Evolutionary conservation across 2,329 filamentous ascomycete genomes (phyloP), one percentile per base, ranked within the genome.

Genomic region (Parasarocladium wereldwijsianum): DNA sequence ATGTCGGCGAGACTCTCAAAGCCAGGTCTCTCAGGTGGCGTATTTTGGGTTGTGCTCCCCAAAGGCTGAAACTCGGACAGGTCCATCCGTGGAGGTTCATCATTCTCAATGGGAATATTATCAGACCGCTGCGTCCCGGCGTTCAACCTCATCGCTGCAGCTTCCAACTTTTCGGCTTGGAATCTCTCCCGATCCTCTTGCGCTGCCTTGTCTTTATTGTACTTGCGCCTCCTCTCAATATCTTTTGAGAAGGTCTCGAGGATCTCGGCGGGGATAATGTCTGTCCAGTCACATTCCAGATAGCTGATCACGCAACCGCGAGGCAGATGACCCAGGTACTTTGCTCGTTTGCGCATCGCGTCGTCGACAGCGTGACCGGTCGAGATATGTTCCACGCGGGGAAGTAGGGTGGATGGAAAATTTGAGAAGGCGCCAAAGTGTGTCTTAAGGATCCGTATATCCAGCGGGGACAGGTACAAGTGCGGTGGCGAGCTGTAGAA

Each of bases 261-360:
- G 4, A 82, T 67, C 29, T 82, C 76, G 1, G 74, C 64, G 3
- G 74, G 66, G 5, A 94, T 81, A 21, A 90, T 81, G 40, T 93
- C 85, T 3, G 82, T 85, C 86, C 86, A 94, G 50, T 94, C 85
- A 46, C 86, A 94, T 54, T 94, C 86, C 1, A 94, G 54, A 43
- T 93, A 93, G 40, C 68, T 84, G 24, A 94, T 81, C 40, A 93
- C 78, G 49, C 85, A 93, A n/a, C 86, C 86, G 29, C 80, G 75
- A 0, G 86, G 86, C 5, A 94, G 64, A 51, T 94, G 86, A 1
- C 73, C 72, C 3, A 94, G 66, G 40, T 93, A 94, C 49, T 90
- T 93, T 32, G 82, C 76, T 18, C 84, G 71, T 47, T 80, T 85
- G 26, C 86, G 73, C 31, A 93, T 52, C 11, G 77, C 75, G 43